These are phyloP conservation scores for Tolypocladium tropicale DNA, from an alignment of 2,329 filamentous ascomycete species.

Conservation along the genomic window DNA sequence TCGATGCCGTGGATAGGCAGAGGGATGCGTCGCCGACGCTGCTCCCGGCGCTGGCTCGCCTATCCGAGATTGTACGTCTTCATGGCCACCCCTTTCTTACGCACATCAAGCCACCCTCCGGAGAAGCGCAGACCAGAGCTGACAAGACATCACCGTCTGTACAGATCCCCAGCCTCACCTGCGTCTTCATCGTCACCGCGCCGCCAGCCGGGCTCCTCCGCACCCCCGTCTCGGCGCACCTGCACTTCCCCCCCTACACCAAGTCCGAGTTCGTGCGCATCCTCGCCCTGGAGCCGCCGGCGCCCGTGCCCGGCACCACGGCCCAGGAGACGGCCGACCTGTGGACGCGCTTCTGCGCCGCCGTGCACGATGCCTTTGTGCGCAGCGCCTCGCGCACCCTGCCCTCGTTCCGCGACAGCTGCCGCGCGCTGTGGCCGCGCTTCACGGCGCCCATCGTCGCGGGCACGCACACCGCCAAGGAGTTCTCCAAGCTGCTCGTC, in stretches of 20 bases:
- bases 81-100: neutral
- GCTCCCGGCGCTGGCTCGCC: conserved; percentile 66
- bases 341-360: conserved; percentile 71
- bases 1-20: conserved; percentile 82
- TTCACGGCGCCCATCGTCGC: conserved; percentile 71
- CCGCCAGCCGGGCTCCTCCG: conserved; percentile 62
- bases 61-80: conserved; percentile 66
- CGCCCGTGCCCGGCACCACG: conserved; percentile 37
- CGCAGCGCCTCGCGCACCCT: conserved; percentile 74
- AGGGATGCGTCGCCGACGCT: conserved; percentile 71
- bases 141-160: neutral
- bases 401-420: conserved; percentile 58
- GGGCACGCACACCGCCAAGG: conserved; percentile 63
- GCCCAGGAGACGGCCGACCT: conserved; percentile 52
- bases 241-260: conserved; percentile 77
- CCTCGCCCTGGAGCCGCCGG: conserved; percentile 44
- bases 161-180: conserved; percentile 69
- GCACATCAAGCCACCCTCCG: no score
- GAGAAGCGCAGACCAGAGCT: neutral
- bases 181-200: conserved; percentile 66
- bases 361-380: conserved; percentile 78
- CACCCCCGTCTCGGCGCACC: conserved; percentile 58
- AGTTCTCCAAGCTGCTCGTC: conserved; percentile 77
- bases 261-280: conserved; percentile 73
- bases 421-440: conserved; percentile 68